Base-by-base conservation (phyloP, 176 grass and related monocot genomes). In the Cocos nucifera region DNA sequence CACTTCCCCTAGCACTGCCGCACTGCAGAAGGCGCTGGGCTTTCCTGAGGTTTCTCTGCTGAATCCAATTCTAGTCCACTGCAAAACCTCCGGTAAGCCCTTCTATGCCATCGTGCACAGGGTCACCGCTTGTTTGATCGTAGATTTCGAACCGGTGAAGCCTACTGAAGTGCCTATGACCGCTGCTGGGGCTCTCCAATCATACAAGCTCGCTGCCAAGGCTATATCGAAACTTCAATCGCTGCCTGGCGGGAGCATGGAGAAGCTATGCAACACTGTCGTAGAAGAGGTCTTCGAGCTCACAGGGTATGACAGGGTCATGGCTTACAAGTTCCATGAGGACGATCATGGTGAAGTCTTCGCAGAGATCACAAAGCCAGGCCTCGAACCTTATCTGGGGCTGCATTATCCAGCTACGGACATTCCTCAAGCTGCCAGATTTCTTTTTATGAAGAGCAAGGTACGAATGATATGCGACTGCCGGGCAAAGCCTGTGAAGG, bases 381-480 rank as follows among this genome's bases (percentile, higher is more conserved):
- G 87, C 50, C 82, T 97, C 21, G 84, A 97, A 12, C 92, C 92
- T 39, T 97, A 91, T 73, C 69, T 82, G 18, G 92, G 87, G 28
- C 75, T 97, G 58, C 92, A 91, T 65, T 97, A 97, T 68, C 92
- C 92, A 2, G 92, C 92, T 3, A 91, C 92, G 8, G 92, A 97
- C 64, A 91, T 97, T 17, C 92, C 92, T 63, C 92, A 97, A 64
- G 92, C 83, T 35, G 81, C 92, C 1, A 74, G 92, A 20, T 91
- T 97, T 63, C 87, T 97, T 29, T 97, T 97, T 66, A 88, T 97
- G 84, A 97, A 97, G 66, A 90, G 78, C 70, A 97, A 90, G 80
- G 87, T 97, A 3, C 55, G 87, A 49, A 91, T 97, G 83, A 97
- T 97, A 21, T 97, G 92, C 39, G 92, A 97, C 60, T 88, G 84